Evolutionary conservation across 768 basidiomycete species (phyloP), one percentile per base, ranked within the genome.

Genomic region (Collybia sordida): DNA sequence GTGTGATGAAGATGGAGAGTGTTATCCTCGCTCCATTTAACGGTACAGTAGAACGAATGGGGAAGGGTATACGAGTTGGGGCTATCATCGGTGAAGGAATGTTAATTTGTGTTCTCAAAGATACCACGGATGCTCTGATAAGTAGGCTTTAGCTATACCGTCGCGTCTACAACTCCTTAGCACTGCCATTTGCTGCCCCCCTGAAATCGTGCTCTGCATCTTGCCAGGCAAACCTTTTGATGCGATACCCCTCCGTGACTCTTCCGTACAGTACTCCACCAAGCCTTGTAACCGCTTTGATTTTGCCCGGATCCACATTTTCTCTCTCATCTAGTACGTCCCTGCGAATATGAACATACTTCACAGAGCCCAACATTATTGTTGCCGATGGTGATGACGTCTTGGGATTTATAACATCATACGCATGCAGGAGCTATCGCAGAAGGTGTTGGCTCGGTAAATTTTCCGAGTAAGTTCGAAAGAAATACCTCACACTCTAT

Each of bases 271-370:
- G 64, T 38, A 72, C 74, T 12, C 77, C 81, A 9, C 80, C 83
- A 49, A 89, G 61, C 40, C 88, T 69, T 3, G 70, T 72, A 23
- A 83, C 63, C 3, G 77, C 63, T 27, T 72, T 71, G 35, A 82
- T 59, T 57, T 78, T 82, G 6, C 59, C 70, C 7, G 76, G 72
- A 59, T 84, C 80, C 24, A 77, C 71, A 8, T 62, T 59, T 3
- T 75, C 73, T 28, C 68, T 64, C 15, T 63, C 65, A 25, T 67
- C 67, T 49, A 84, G 55, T 15, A 81, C 72, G 49, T 81, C 80
- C 48, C 81, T 80, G 25, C 83, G 74, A 45, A 81, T 71, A 61
- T 84, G 85, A 31, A 81, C 72, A 43, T 69, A 73, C 58, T 81
- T 84, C 55, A 86, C 69, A 18, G 68, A 67, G 22, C 82, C 82